Evolutionary conservation across 169 alveolate genomes (phyloP).

Genomic region (Plasmodium inui): DNA sequence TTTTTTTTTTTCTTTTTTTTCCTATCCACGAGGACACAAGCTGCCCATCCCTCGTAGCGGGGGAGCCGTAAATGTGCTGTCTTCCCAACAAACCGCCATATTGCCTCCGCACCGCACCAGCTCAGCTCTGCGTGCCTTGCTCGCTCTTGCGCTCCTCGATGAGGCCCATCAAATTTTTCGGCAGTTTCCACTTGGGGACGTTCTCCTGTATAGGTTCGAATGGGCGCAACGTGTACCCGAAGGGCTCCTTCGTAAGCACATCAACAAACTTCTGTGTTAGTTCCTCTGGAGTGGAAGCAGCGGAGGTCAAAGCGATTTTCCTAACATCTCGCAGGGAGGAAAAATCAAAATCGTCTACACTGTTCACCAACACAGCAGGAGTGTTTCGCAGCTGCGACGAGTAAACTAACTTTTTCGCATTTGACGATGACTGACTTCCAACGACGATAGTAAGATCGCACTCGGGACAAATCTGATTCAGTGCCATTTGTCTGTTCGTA

Average conservation of each 20-base stretch:
- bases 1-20: too few species aligned
- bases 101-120: not conserved
- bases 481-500: slow-evolving; percentile 87
- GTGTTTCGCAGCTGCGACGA: slow-evolving; percentile 79
- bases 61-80: not conserved
- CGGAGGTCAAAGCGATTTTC: slow-evolving; percentile 83
- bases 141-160: slow-evolving; percentile 76
- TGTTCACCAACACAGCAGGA: slow-evolving; percentile 77
- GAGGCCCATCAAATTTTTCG: slow-evolving; percentile 80
- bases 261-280: slow-evolving; percentile 79
- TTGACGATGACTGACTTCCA: slow-evolving; percentile 86
- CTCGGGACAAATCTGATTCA: slow-evolving; percentile 76
- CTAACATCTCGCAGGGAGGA: slow-evolving; percentile 78
- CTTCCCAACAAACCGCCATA: not conserved
- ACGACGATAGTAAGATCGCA: slow-evolving; percentile 83
- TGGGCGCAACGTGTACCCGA: slow-evolving; percentile 57
- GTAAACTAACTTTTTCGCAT: slow-evolving; percentile 85
- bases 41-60: not conserved
- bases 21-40: not conserved
- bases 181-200: slow-evolving; percentile 88
- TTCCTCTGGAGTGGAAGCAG: slow-evolving; percentile 90
- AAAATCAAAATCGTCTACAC: slow-evolving; percentile 79
- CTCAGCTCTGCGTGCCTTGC: not conserved
- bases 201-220: slow-evolving; percentile 83
- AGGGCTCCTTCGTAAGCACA: slow-evolving; percentile 76